Evolutionary conservation across 2,329 filamentous ascomycete species (phyloP), one percentile per base, ranked within the genome.

Genomic region (Diaporthe aspalathi): DNA sequence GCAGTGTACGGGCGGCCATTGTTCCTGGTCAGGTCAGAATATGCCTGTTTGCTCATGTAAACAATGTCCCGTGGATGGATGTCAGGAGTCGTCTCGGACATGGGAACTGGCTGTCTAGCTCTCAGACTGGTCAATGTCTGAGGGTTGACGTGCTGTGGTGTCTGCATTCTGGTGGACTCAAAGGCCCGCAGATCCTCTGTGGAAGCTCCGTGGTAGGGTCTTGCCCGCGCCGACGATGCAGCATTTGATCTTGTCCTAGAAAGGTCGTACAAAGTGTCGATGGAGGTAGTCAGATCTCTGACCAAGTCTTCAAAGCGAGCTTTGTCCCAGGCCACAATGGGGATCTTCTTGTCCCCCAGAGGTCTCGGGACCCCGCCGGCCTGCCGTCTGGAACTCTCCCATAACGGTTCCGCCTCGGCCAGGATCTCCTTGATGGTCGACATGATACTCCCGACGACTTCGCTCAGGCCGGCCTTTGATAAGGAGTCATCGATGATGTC

Each of bases 401-500:
- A 93, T 71, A 95, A 86, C 7, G 89, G 88, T 78, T 95, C 92
- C 1, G 91, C 91, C 80, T 95, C 92, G 70, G 92, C 91, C 54
- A 94, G 83, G 65, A 93, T 93, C 76, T 94, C 92, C 78, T 94
- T 93, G 78, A 95, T 94, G 63, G 92, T 94, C 20, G 89, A 89
- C 86, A 95, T 90, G 76, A 95, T 92, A 79, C 92, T 94, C 71
- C 90, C 90, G 67, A 95, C 93, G 1, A 93, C 89, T 79, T 94
- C 92, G 72, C 91, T 93, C 69, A 95, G 83, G 27, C 93, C 93
- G 67, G 91, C 91, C 78, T 92, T 91, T 76, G 92, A 93, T 11
- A 92, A 84, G 17, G 89, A 89, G 77, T 91, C 89, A 76, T 92
- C 90, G 73, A 95, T 94, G 79, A 93, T 90, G 76, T 89, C 88